Percentiles rank a stretch among this genome's conserved stretches.
Evolutionary conservation across 2,329 filamentous ascomycete species (phyloP).

Genomic region (Fusarium keratoplasticum): DNA sequence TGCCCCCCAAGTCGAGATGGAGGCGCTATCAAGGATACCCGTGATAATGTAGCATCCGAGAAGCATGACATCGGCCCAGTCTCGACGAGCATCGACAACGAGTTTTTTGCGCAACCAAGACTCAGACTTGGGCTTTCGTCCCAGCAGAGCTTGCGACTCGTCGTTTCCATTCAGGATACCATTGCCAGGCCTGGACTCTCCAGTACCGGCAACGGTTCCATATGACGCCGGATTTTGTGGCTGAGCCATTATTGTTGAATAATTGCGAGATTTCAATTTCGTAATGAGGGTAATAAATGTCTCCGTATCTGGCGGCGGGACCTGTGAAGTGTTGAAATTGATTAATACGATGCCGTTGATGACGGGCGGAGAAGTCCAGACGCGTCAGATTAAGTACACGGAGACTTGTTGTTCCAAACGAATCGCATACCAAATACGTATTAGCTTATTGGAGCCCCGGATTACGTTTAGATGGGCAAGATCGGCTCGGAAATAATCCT

Average conservation of each 20-base stretch:
- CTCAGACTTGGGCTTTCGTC: constrained; percentile 21
- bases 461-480: background rate
- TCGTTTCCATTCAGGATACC: constrained; percentile 4
- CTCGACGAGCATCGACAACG: constrained; percentile 52
- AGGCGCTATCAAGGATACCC: constrained; percentile 80
- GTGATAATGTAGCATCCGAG: constrained; percentile 82
- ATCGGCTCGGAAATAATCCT: background rate
- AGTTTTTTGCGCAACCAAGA: constrained; percentile 37
- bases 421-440: background rate
- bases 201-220: constrained; percentile 25
- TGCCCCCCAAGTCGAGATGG: constrained; percentile 81
- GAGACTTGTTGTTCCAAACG: background rate
- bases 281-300: background rate
- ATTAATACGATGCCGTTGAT: background rate
- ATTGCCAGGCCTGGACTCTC: constrained; percentile 12
- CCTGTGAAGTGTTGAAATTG: background rate
- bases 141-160: constrained; percentile 31
- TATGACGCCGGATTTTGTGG: constrained; percentile 21
- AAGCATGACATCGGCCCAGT: constrained; percentile 75
- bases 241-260: constrained; percentile 23
- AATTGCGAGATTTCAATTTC: background rate
- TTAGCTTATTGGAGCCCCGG: background rate
- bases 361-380: background rate
- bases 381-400: background rate
- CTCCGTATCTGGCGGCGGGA: background rate